Percentiles rank a stretch among this genome's conserved stretches.
phyloP scores from a whole-genome alignment of 768 basidiomycete genomes.

The Hygrophoropsis aurantiaca region DNA sequence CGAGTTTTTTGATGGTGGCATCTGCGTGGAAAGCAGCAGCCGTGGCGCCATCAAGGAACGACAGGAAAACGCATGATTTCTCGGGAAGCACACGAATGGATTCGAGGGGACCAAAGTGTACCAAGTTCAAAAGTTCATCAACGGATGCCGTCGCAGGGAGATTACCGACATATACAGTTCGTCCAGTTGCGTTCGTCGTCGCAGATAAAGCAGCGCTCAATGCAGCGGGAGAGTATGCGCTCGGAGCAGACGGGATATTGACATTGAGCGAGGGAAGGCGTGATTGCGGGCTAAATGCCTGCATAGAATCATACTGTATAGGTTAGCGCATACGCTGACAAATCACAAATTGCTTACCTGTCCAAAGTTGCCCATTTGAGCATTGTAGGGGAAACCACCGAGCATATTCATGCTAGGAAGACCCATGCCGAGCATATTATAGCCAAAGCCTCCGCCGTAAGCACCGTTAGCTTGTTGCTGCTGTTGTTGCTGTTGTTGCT shows the following conservation, averaged over 20 bases:
- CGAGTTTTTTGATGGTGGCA: slow-evolving; percentile 90
- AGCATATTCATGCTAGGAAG: slow-evolving; percentile 73
- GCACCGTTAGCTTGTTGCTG: slow-evolving; percentile 46
- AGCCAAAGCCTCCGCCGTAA: slow-evolving; percentile 63
- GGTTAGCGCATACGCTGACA: background rate
- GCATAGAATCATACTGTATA: slow-evolving; percentile 15
- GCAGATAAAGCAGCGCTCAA: slow-evolving; percentile 70
- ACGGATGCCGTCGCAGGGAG: slow-evolving; percentile 94
- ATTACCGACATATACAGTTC: slow-evolving; percentile 97
- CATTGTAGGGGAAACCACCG: slow-evolving; percentile 68
- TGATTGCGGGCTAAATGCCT: slow-evolving; percentile 45
- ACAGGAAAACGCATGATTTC: slow-evolving; percentile 97
- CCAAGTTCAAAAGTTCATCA: slow-evolving; percentile 95
- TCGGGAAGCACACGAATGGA: slow-evolving; percentile 93
- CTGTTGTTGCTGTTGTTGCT: slow-evolving; percentile 32
- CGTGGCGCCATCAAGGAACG: slow-evolving; percentile 91
- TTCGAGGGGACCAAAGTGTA: slow-evolving; percentile 97
- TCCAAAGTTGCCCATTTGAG: slow-evolving; percentile 68
- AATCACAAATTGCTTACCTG: slow-evolving; percentile 43
- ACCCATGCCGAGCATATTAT: slow-evolving; percentile 81
- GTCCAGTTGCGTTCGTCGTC: slow-evolving; percentile 60
- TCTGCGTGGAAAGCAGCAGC: slow-evolving; percentile 98
- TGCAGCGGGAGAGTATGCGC: slow-evolving; percentile 77
- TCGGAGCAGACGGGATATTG: slow-evolving; percentile 69
- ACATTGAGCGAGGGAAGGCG: slow-evolving; percentile 66